Percentiles rank a stretch among this genome's conserved stretches.
phyloP scores from a whole-genome alignment of 257 asterid genomes.

The Jacaranda copaia region DNA sequence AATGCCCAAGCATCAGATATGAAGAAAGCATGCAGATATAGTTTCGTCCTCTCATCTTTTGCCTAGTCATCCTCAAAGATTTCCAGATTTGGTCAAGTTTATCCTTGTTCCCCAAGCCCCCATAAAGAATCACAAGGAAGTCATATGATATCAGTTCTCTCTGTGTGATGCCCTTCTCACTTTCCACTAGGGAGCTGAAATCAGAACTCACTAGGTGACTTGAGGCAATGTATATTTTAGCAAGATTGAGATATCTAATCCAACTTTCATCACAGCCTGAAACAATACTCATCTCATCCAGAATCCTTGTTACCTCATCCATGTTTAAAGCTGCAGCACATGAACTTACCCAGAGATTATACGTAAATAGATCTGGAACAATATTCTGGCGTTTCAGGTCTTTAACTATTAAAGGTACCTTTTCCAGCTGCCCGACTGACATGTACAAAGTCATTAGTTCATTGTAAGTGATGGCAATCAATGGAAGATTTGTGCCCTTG shows the following conservation, averaged over 20 bases:
- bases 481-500: constrained; percentile 64
- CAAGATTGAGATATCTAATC: constrained; percentile 75
- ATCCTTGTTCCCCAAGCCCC: constrained; percentile 77
- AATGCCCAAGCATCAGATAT: constrained; percentile 78
- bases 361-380: constrained; percentile 75
- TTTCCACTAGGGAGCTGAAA: constrained; percentile 61
- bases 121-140: constrained; percentile 75
- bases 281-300: constrained; percentile 62
- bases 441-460: constrained; percentile 92
- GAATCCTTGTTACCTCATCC: constrained; percentile 69
- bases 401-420: constrained; percentile 59
- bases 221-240: constrained; percentile 61
- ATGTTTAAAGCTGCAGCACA: constrained; percentile 78
- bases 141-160: constrained; percentile 89
- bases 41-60: constrained; percentile 77
- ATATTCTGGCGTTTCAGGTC: constrained; percentile 72
- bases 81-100: constrained; percentile 84
- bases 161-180: constrained; percentile 69
- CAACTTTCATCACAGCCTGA: constrained; percentile 62
- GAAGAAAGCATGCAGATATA: constrained; percentile 69
- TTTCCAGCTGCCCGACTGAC: constrained; percentile 84
- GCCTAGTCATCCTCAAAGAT: constrained; percentile 72
- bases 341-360: constrained; percentile 86
- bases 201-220: constrained; percentile 62
- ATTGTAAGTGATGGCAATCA: constrained; percentile 77